Evolutionary conservation across 345 rosid species (phyloP).

Genomic region (Pseudoturritis turrita): DNA sequence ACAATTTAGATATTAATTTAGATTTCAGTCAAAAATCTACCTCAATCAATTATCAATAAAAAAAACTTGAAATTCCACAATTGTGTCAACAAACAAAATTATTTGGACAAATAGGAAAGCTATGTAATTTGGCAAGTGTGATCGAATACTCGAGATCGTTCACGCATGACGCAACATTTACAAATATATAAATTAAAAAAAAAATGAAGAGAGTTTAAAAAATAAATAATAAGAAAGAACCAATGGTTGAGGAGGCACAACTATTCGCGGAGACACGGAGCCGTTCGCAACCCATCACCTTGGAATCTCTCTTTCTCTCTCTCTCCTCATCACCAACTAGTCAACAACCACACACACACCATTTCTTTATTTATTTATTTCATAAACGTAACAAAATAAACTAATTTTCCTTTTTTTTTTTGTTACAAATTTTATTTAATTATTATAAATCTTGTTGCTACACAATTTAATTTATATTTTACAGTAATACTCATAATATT

Average conservation of each 20-base stretch:
- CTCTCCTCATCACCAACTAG: slow-evolving; percentile 28
- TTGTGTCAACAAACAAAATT: neutral
- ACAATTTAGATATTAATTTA: too few species aligned
- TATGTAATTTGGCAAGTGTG: neutral
- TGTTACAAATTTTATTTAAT: neutral
- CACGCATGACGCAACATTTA: slow-evolving; percentile 24
- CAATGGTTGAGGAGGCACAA: slow-evolving; percentile 40
- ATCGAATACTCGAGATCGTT: slow-evolving; percentile 21
- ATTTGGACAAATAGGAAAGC: neutral
- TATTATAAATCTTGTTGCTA: neutral
- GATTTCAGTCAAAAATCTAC: too few species aligned
- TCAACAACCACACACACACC: slow-evolving; percentile 30
- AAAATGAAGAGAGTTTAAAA: neutral
- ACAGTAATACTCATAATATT: neutral
- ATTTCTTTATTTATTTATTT: neutral
- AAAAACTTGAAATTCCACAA: neutral
- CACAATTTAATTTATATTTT: neutral
- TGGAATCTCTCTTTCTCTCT: slow-evolving; percentile 35
- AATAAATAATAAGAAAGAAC: slow-evolving; percentile 1
- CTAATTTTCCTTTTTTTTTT: neutral
- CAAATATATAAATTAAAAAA: neutral
- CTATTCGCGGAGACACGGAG: slow-evolving; percentile 62
- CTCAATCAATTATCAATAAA: too few species aligned
- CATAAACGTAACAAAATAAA: neutral
- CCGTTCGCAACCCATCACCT: slow-evolving; percentile 48